These are phyloP conservation scores for Sclerotinia trifoliorum DNA, from an alignment of 2,329 filamentous ascomycete species.

Conservation along the genomic window DNA sequence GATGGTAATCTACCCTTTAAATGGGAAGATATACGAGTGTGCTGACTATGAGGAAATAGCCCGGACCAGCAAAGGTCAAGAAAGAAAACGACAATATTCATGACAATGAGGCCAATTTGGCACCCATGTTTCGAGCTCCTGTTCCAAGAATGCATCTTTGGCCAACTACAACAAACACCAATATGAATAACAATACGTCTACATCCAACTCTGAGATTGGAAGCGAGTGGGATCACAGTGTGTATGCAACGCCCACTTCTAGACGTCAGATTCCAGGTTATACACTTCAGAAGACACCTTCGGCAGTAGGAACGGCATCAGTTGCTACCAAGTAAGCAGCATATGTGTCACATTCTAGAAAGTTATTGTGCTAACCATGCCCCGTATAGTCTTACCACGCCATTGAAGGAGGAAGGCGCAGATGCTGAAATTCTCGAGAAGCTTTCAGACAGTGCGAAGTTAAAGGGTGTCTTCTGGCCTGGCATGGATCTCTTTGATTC, in stretches of 20 bases:
- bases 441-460: constrained; percentile 38
- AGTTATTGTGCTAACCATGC: neutral
- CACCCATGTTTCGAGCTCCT: constrained; percentile 36
- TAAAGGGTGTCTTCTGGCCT: constrained; percentile 73
- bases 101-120: constrained; percentile 21
- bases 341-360: neutral
- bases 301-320: constrained; percentile 10
- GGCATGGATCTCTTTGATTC: constrained; percentile 83
- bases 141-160: constrained; percentile 39
- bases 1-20: neutral
- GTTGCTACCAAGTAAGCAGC: constrained; percentile 32
- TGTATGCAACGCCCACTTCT: constrained; percentile 37
- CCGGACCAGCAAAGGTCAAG: constrained; percentile 22
- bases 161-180: constrained; percentile 26
- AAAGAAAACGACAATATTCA: constrained; percentile 25
- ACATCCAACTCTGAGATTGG: constrained; percentile 21
- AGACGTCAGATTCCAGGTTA: constrained; percentile 34
- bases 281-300: constrained; percentile 23
- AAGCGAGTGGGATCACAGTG: constrained; percentile 29
- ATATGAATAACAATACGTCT: constrained; percentile 1
- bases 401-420: constrained; percentile 27
- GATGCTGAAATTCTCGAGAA: constrained; percentile 30
- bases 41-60: neutral
- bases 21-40: neutral
- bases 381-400: constrained; percentile 31